Evolutionary conservation across 805 yeast genomes (phyloP), one percentile per base, ranked within the genome.

Genomic region (Lachancea quebecensis): DNA sequence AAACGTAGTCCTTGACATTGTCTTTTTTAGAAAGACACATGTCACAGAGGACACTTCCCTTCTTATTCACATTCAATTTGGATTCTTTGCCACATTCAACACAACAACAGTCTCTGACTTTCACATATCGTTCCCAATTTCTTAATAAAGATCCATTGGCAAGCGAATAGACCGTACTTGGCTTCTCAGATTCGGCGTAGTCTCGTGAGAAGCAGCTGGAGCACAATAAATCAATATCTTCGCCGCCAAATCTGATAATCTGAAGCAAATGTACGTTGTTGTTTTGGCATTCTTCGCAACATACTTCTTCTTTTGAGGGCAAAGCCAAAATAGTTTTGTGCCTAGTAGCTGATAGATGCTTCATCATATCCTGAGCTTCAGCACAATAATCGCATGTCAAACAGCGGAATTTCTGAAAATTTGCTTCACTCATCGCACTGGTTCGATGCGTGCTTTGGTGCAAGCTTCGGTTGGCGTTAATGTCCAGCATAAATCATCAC

Each of bases 261-360:
- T 66, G 70, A 44, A 79, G 62, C 53, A 72, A 74, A 58, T 78
- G 82, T 39, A 79, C 68, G 52, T 77, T 79, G 33, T 68, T 52
- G 52, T 77, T 76, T 16, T 67, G 68, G 58, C 85, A 79, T 35
- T 73, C 76, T 55, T 77, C 82, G 58, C 85, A 79, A 50, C 68
- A 69, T 2, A 79, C 57, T 9, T 59, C 61, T 51, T 77, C 81
- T 9, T 61, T 67, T 2, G 65, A 53, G 0, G 55, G 44, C 5
- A 54, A 58, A 49, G 66, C 67, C 28, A 52, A 45, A 5, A 77
- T 70, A 1, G 69, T 60, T 53, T 74, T 78, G 64, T 79, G 85
- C 43, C 83, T 68, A 1, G 82, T 73, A 1, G 70, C 44, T 0
- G 77, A 65, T 29, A 78, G 61, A 60, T 79, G 85, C 55, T 73